Evolutionary conservation across 2,329 filamentous ascomycete species (phyloP), one percentile per base, ranked within the genome.

Genomic region (Epichloe gansuensis): DNA sequence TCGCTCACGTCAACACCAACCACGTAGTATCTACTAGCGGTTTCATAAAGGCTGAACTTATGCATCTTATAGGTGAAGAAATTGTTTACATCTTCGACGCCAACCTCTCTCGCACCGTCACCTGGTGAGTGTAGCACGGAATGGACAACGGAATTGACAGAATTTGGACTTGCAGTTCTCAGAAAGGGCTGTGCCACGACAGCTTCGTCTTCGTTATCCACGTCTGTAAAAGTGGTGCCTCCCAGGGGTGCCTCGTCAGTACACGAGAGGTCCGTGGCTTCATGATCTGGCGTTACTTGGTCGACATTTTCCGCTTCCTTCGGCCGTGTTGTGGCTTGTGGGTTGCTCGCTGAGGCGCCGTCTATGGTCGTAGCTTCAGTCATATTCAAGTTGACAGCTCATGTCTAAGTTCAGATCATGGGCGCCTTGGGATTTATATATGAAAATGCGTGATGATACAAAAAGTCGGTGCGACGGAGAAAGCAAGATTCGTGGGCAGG

Each of bases 11-110:
- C 93, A 49, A 87, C 86, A 13, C 93, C 93, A 17, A 97, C 89
- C 57, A 98, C 85, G 66, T 96, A 98, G 68, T 93, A 98, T 50
- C 89, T 81, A 51, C 84, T 89, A 12, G 88, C 87, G 3, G 93
- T 98, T 71, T 98, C 93, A 68, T 98, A 97, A 23, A 98, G 72
- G n/a, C 87, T 93, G 68, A 95, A 97, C 63, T 93, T 94, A 73
- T 96, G 89, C 89, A 98, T 95, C 65, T 78, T 79, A 67, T 77
- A 76, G 44, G 74, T 66, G 17, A 72, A 59, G 23, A 71, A 68
- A 50, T 70, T 65, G 5, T 61, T 60, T 1, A 60, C 59, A 13
- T 61, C 63, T 15, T 65, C 64, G 17, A 69, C 65, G 35, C 68
- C 64, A 38, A 57, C 55, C 3, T 58, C 55, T 8, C 52, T 53